These are phyloP conservation scores for Penicillium brasilianum DNA, from an alignment of 2,329 filamentous ascomycete genomes.

Conservation along the genomic window DNA sequence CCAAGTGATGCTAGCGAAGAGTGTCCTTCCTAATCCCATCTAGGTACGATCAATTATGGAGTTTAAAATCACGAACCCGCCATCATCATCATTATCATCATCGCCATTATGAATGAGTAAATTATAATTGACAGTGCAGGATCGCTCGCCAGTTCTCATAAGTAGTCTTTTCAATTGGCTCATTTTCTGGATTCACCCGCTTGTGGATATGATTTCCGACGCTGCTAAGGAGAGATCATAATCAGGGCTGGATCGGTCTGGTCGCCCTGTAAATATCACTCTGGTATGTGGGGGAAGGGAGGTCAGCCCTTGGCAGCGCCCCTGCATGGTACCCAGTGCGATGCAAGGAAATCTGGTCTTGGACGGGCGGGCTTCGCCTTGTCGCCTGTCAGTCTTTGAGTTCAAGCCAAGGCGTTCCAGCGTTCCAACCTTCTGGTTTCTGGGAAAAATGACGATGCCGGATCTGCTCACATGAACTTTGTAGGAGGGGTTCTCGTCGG, in stretches of 20 bases:
- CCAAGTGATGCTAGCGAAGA: not conserved
- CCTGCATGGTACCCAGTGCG: slow-evolving; percentile 16
- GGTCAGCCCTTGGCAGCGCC: not conserved
- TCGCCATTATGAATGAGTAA: too few relatives aligned
- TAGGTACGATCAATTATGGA: not conserved
- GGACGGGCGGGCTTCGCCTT: not conserved
- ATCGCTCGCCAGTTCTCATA: slow-evolving; percentile 1
- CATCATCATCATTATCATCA: too few relatives aligned
- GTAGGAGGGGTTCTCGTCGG: not conserved
- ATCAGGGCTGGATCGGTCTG: slow-evolving; percentile 16
- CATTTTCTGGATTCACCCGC: slow-evolving; percentile 8
- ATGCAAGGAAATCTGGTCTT: slow-evolving; percentile 8
- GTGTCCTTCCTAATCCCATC: not conserved
- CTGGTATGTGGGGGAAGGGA: slow-evolving; percentile 19
- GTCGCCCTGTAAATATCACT: slow-evolving; percentile 13
- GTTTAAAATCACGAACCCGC: not conserved
- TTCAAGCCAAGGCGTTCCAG: not conserved
- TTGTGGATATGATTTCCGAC: slow-evolving; percentile 7
- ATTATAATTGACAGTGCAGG: too few relatives aligned
- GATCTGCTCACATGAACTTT: slow-evolving; percentile 3
- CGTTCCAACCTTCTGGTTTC: slow-evolving; percentile 21
- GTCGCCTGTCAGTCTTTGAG: slow-evolving; percentile 18
- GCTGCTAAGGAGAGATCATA: slow-evolving; percentile 5
- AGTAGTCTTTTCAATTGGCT: not conserved
- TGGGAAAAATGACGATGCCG: slow-evolving; percentile 10